A percentile compares a stretch with the other conserved stretches of the same genome.
Conservation (phyloP, 768 basidiomycete genomes). For the Boletus insuetus region DNA sequence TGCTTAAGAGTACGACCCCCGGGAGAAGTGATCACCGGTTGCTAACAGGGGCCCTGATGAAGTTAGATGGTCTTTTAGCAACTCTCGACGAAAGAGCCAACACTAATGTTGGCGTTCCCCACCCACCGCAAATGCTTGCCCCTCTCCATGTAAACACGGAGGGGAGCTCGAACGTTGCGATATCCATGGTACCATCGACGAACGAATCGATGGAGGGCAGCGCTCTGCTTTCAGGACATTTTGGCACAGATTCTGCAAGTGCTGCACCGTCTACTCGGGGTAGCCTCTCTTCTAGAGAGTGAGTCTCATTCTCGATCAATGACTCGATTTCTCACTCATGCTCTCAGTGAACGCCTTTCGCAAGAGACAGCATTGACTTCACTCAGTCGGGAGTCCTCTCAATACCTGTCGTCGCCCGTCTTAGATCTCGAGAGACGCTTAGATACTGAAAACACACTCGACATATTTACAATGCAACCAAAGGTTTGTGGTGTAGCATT, state of each 20-base stretch:
- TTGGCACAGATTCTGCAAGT: conserved; percentile 35
- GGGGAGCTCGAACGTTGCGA: background rate
- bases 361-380: conserved; percentile 58
- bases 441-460: conserved; percentile 73
- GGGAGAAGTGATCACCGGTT: conserved; percentile 85
- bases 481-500: conserved; percentile 52
- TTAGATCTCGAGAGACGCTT: conserved; percentile 80
- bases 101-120: conserved; percentile 24
- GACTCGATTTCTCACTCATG: conserved; percentile 6
- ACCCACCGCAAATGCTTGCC: background rate
- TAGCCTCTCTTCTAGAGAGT: conserved; percentile 58
- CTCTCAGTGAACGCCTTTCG: conserved; percentile 54
- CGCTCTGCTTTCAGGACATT: conserved; percentile 21
- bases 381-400: conserved; percentile 49
- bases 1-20: conserved; percentile 83
- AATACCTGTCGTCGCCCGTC: conserved; percentile 55
- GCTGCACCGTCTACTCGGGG: conserved; percentile 51
- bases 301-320: conserved; percentile 23
- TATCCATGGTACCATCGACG: background rate
- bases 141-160: background rate
- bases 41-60: conserved; percentile 75
- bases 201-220: conserved; percentile 1
- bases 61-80: conserved; percentile 69
- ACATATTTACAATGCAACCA: conserved; percentile 93
- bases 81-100: conserved; percentile 60